These are phyloP conservation scores for Coleophoma crateriformis DNA, from an alignment of 2,329 filamentous ascomycete species.

Conservation along the genomic window DNA sequence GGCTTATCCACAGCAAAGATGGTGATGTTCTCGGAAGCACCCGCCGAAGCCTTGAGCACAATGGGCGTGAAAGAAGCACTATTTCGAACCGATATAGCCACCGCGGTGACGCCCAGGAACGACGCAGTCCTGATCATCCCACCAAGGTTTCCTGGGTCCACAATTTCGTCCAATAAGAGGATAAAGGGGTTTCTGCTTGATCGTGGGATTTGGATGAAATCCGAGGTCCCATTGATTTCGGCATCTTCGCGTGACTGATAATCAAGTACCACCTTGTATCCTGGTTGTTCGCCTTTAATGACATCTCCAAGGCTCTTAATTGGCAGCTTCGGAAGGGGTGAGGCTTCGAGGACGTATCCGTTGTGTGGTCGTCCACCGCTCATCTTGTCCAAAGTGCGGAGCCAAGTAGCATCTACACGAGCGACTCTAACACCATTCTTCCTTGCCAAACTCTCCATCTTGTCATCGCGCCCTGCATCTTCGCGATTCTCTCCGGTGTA, in stretches of 20 bases:
- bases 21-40: slow-evolving; percentile 75
- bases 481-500: slow-evolving; percentile 53
- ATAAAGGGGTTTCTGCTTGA: slow-evolving; percentile 60
- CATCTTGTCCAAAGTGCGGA: slow-evolving; percentile 76
- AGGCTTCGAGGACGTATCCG: slow-evolving; percentile 81
- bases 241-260: slow-evolving; percentile 71
- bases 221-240: slow-evolving; percentile 62
- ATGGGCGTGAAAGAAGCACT: slow-evolving; percentile 72
- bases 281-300: slow-evolving; percentile 20
- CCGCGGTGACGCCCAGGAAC: slow-evolving; percentile 83
- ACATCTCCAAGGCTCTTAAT: slow-evolving; percentile 46
- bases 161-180: slow-evolving; percentile 67
- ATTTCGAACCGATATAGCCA: slow-evolving; percentile 69
- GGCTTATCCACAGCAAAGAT: slow-evolving; percentile 67
- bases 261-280: slow-evolving; percentile 55
- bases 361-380: slow-evolving; percentile 82
- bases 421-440: slow-evolving; percentile 47
- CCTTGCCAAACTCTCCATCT: slow-evolving; percentile 40
- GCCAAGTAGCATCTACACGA: slow-evolving; percentile 52
- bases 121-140: slow-evolving; percentile 83
- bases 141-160: slow-evolving; percentile 87
- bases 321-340: slow-evolving; percentile 70
- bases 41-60: slow-evolving; percentile 81
- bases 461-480: slow-evolving; percentile 37
- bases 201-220: slow-evolving; percentile 35